These are phyloP conservation scores for Quaeritorhiza haematococci DNA, from an alignment of 371 early-diverging fungal species.

Conservation along the genomic window DNA sequence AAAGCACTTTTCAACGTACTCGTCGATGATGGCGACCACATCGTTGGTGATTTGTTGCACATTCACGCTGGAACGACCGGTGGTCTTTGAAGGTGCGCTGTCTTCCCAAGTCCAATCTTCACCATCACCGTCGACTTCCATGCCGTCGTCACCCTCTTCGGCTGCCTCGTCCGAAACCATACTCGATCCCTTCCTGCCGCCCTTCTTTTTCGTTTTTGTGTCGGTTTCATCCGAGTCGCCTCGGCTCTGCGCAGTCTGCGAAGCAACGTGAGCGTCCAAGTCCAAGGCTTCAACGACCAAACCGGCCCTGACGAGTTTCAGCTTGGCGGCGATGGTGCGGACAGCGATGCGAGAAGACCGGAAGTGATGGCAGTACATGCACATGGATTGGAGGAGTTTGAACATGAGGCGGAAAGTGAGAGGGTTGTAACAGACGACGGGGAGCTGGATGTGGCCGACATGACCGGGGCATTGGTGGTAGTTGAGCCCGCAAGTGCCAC, in stretches of 20 bases:
- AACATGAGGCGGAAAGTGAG: slow-evolving; percentile 86
- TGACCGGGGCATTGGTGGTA: slow-evolving; percentile 94
- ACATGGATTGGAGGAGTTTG: slow-evolving; percentile 79
- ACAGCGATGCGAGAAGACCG: slow-evolving; percentile 58
- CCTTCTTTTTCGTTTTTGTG: slow-evolving; percentile 8
- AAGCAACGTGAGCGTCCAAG: slow-evolving; percentile 58
- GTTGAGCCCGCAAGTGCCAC: slow-evolving; percentile 83
- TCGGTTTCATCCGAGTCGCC: background rate
- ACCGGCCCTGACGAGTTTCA: slow-evolving; percentile 41
- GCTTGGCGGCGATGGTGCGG: slow-evolving; percentile 31
- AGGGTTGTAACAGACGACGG: slow-evolving; percentile 94
- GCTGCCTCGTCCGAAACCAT: slow-evolving; percentile 33
- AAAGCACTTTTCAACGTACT: slow-evolving; percentile 60
- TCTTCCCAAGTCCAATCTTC: slow-evolving; percentile 44
- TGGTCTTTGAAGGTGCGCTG: slow-evolving; percentile 58
- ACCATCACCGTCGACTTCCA: slow-evolving; percentile 38
- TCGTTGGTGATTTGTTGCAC: slow-evolving; percentile 57
- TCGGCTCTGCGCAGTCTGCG: slow-evolving; percentile 9
- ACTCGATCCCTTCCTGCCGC: slow-evolving; percentile 16
- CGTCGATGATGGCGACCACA: slow-evolving; percentile 69
- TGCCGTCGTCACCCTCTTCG: slow-evolving; percentile 22
- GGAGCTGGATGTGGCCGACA: slow-evolving; percentile 99
- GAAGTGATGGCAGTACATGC: slow-evolving; percentile 89
- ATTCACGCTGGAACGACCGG: too few relatives aligned
- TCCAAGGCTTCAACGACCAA: slow-evolving; percentile 77